Evolutionary conservation across 1,139 yeast species (phyloP).

Genomic region (Geotrichum restrictum): DNA sequence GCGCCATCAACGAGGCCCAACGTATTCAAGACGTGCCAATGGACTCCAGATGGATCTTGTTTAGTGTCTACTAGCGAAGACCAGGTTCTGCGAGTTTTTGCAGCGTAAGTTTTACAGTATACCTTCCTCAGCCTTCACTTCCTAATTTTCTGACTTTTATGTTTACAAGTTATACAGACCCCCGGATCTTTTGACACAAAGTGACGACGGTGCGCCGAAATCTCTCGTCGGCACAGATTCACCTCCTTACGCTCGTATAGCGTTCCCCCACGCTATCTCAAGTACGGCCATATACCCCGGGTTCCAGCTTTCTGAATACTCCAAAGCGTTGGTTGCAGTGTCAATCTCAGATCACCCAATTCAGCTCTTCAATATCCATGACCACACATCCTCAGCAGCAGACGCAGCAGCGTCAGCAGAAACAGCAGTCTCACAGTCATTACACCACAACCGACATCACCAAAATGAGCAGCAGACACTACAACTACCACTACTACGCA

Average conservation of each 20-base stretch:
- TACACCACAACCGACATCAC: too few relatives aligned
- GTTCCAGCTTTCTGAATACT: constrained; percentile 15
- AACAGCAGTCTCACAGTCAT: background rate
- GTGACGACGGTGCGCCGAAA: constrained; percentile 14
- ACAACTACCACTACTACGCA: background rate
- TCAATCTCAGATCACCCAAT: constrained; percentile 20
- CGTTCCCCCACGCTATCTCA: constrained; percentile 17
- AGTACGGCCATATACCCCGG: constrained; percentile 18
- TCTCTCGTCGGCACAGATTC: too few relatives aligned
- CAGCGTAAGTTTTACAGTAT: constrained; percentile 17
- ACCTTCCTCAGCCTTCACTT: too few relatives aligned
- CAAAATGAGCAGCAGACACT: too few relatives aligned
- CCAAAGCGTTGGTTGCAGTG: constrained; percentile 11
- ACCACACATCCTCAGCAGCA: constrained; percentile 3
- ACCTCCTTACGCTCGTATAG: constrained; percentile 15
- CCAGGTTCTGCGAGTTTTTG: constrained; percentile 32
- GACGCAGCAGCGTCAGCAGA: background rate
- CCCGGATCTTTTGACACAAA: too few relatives aligned
- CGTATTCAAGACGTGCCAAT: constrained; percentile 23
- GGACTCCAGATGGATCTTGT: constrained; percentile 38
- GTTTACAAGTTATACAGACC: too few relatives aligned
- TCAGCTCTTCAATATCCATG: constrained; percentile 20
- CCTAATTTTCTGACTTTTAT: too few relatives aligned
- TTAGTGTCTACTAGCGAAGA: constrained; percentile 35
- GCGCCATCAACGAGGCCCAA: background rate